Conservation (phyloP, 352 stramenopile species). For the Saprolegnia parasitica region DNA sequence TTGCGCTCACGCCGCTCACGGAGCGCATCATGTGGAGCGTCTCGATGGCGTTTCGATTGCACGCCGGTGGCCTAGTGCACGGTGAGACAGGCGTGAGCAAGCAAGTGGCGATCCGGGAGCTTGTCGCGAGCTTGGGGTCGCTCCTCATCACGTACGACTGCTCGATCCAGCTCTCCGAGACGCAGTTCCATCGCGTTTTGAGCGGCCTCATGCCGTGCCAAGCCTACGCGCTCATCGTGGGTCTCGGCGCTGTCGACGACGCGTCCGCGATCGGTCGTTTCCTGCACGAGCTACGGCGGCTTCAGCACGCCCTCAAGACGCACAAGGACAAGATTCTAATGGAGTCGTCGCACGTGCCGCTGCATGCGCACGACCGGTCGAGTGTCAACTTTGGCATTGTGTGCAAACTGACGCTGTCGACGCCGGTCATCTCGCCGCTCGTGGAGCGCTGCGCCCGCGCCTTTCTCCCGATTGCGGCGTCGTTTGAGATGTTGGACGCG, state of each 20-base stretch:
- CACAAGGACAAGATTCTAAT: conserved; percentile 28
- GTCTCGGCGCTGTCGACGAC: conserved; percentile 3
- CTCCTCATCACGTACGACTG: conserved; percentile 25
- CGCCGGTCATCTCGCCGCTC: background rate
- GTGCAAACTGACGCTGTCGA: conserved; percentile 20
- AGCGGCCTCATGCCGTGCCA: conserved; percentile 18
- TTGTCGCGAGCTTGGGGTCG: conserved; percentile 10
- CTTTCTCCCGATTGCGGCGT: conserved; percentile 14
- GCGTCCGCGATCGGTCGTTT: conserved; percentile 1
- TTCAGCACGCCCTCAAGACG: conserved; percentile 27
- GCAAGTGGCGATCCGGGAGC: conserved; percentile 20
- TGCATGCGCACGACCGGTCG: conserved; percentile 4
- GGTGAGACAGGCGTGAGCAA: conserved; percentile 28
- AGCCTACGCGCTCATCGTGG: conserved; percentile 24
- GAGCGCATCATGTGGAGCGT: conserved; percentile 53
- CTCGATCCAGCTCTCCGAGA: conserved; percentile 23
- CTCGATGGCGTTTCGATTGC: conserved; percentile 48
- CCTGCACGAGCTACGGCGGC: conserved; percentile 16
- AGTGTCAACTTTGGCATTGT: conserved; percentile 15
- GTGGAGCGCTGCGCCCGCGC: background rate
- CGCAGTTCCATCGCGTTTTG: conserved; percentile 17
- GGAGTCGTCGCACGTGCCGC: background rate
- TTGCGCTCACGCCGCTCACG: conserved; percentile 54
- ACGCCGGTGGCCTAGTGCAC: conserved; percentile 48
- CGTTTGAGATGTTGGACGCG: conserved; percentile 15